These are phyloP conservation scores for Xylaria sp. DNA, from an alignment of 2,329 filamentous ascomycete species.

Conservation along the genomic window DNA sequence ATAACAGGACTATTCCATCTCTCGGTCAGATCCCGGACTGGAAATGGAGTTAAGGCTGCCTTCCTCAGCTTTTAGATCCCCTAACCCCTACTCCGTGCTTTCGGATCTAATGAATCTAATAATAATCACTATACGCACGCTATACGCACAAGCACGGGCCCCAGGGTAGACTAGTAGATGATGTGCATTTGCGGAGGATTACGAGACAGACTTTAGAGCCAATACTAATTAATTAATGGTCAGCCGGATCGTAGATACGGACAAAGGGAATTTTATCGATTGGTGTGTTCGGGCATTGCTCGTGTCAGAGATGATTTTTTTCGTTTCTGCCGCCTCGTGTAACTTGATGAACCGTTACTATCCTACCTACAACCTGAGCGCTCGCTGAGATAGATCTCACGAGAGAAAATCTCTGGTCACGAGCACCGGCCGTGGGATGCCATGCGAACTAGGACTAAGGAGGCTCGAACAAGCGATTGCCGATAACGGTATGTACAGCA, in stretches of 20 bases:
- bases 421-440: conserved; percentile 16
- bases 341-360: conserved; percentile 5
- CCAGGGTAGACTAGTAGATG: conserved; percentile 17
- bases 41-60: conserved; percentile 32
- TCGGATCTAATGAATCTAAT: conserved; percentile 24
- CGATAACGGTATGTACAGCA: background rate
- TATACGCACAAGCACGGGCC: conserved; percentile 12
- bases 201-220: background rate
- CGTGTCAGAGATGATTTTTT: conserved; percentile 16
- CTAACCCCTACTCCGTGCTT: background rate
- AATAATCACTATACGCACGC: conserved; percentile 12
- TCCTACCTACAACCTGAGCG: background rate
- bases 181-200: conserved; percentile 30
- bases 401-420: conserved; percentile 18
- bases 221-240: background rate
- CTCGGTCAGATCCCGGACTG: conserved; percentile 32
- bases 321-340: conserved; percentile 18
- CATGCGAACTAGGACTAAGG: conserved; percentile 19
- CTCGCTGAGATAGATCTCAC: conserved; percentile 20
- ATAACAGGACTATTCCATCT: background rate
- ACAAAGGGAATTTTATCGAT: background rate
- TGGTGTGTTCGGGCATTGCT: background rate
- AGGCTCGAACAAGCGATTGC: conserved; percentile 17
- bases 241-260: conserved; percentile 9
- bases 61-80: conserved; percentile 11